These are phyloP conservation scores for Anthostomella pinea DNA, from an alignment of 2,329 filamentous ascomycete species.

Conservation along the genomic window DNA sequence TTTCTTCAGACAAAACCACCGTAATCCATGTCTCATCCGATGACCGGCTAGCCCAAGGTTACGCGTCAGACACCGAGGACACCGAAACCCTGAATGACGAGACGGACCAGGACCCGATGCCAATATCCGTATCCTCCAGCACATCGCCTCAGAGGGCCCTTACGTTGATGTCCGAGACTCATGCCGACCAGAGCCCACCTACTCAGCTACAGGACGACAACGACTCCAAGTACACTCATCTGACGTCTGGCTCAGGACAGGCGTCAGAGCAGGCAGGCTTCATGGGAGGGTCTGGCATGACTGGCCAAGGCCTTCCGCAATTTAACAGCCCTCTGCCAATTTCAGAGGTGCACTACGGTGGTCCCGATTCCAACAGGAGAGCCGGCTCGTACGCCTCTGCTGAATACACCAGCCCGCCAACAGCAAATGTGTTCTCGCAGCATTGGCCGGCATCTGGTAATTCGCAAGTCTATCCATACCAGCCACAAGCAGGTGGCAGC, in stretches of 20 bases:
- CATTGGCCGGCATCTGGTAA: slow-evolving; percentile 40
- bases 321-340: too few relatives aligned
- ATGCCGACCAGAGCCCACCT: slow-evolving; percentile 37
- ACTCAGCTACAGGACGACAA: slow-evolving; percentile 16
- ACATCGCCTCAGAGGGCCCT: slow-evolving; percentile 36
- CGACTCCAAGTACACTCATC: too few relatives aligned
- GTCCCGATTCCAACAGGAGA: slow-evolving; percentile 45
- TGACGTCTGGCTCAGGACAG: slow-evolving; percentile 42
- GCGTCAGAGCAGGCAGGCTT: slow-evolving; percentile 34
- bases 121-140: slow-evolving; percentile 31
- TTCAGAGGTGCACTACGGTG: too few relatives aligned
- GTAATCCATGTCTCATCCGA: slow-evolving; percentile 49
- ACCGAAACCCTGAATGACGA: slow-evolving; percentile 41
- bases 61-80: slow-evolving; percentile 47
- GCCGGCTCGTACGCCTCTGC: slow-evolving; percentile 43
- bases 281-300: slow-evolving; percentile 24
- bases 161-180: slow-evolving; percentile 36
- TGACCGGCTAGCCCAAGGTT: slow-evolving; percentile 48
- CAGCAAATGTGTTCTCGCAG: slow-evolving; percentile 39
- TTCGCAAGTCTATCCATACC: slow-evolving; percentile 45
- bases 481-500: slow-evolving; percentile 35
- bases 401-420: slow-evolving; percentile 44
- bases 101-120: slow-evolving; percentile 36
- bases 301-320: too few relatives aligned
- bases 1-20: slow-evolving; percentile 34